Evolutionary conservation across 2,329 filamentous ascomycete species (phyloP), one percentile per base, ranked within the genome.

Genomic region (Trichoderma aggressivum): DNA sequence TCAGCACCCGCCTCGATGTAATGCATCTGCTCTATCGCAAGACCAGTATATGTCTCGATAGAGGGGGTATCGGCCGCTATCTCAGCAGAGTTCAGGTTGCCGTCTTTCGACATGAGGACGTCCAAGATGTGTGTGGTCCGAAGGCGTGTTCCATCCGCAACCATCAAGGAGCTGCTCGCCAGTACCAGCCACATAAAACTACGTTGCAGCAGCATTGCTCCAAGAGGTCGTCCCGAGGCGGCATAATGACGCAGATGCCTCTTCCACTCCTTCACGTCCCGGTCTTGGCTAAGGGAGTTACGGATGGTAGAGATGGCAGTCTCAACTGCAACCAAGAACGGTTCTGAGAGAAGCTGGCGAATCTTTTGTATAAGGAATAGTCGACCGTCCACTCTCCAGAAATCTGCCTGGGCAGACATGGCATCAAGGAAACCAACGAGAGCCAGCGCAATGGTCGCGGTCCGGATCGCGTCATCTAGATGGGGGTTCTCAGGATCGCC

Each of bases 351-450:
- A 21, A 97, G 86, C 36, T 86, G 85, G 67, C 90, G 90, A 39
- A 97, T 82, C 61, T 89, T 87, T 72, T 92, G 88, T 18, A 98
- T 88, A 60, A 98, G 82, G 4, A 87, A 86, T 32, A 97, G 82
- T 67, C 94, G 89, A 74, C 96, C 92, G 3, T 89, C 87, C 1
- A 91, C 85, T 72, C 84, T 89, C 94, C 94, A 99, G 76, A 98
- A 95, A 73, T 91, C 88, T 11, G 91, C 89, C 78, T 94, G 89
- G 7, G 90, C 89, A 4, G 94, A 90, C 5, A 92, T 91, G 26
- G 94, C 94, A 77, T 95, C 90, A 66, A 99, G 82, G 78, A 99
- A 98, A 0, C 96, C 97, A 28, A 97, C 82, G n/a, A 99, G 84
- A 0, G 95, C 95, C 61, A 97, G 88, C 7, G 92, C 89, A 74